These are phyloP conservation scores for Rhodofomes roseus DNA, from an alignment of 1,284 basidiomycete genomes.

Conservation along the genomic window DNA sequence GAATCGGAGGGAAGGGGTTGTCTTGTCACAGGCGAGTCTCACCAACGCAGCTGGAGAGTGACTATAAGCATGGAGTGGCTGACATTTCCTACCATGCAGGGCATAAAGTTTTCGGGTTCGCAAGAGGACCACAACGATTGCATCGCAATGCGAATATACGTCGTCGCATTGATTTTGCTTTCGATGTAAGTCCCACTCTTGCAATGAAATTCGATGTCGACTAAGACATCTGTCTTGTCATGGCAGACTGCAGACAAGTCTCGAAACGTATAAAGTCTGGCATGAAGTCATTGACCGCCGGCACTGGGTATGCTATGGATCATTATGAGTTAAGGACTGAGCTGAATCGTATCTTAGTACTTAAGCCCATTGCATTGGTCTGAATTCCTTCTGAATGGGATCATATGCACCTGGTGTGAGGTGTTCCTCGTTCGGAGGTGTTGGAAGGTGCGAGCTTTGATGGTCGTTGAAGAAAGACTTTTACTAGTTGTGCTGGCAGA, in stretches of 20 bases:
- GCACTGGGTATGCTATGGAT: slow-evolving; percentile 36
- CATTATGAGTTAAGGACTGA: too few species aligned
- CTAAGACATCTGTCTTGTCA: neutral
- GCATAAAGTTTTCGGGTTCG: slow-evolving; percentile 39
- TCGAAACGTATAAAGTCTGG: slow-evolving; percentile 50
- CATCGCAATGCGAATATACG: slow-evolving; percentile 36
- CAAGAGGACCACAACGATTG: slow-evolving; percentile 39
- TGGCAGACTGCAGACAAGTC: slow-evolving; percentile 39
- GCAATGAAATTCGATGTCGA: neutral
- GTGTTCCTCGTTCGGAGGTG: slow-evolving; percentile 44
- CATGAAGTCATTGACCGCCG: slow-evolving; percentile 32
- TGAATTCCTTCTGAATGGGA: slow-evolving; percentile 44
- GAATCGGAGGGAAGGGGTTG: slow-evolving; percentile 30
- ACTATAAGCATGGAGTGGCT: neutral
- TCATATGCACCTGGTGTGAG: slow-evolving; percentile 43
- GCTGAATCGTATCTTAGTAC: slow-evolving; percentile 26
- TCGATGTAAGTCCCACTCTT: slow-evolving; percentile 35
- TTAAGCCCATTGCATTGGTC: slow-evolving; percentile 37
- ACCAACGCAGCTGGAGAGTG: too few species aligned
- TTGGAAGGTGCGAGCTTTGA: slow-evolving; percentile 37
- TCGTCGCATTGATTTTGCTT: slow-evolving; percentile 35
- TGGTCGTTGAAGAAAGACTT: too few species aligned
- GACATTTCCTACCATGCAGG: slow-evolving; percentile 27
- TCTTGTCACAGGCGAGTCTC: slow-evolving; percentile 31
- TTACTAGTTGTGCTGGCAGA: slow-evolving; percentile 24